Base-by-base conservation (phyloP, 2,329 filamentous ascomycete genomes). In the Lachnellula subtilissima region DNA sequence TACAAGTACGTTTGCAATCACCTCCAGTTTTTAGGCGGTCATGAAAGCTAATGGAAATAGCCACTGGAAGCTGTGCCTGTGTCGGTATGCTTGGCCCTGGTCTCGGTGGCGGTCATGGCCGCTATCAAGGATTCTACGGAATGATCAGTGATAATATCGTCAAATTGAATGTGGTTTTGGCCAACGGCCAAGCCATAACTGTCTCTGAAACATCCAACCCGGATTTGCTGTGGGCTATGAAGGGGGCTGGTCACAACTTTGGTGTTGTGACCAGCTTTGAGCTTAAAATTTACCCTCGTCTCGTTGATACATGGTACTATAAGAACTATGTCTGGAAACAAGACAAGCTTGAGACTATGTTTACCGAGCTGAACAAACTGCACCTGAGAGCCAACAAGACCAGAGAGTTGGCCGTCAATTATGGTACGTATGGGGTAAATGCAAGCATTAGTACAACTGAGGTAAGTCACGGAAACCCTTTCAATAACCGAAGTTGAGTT, bases 151-250 rank as follows among this genome's bases (percentile, higher is more conserved):
- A 78, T 57, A 72, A 77, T 58, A 68, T 75, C 1, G 69, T 78
- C 37, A 72, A 75, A 52, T 67, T 69, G 66, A 69, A 72, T 32
- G 65, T 77, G 4, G 72, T 78, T 0, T 68, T 74, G 6, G 74
- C 73, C 0, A 76, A 81, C 49, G 79, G 80, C 67, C 75, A 78
- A 57, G 68, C 81, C 4, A 67, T 75, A 3, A 68, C 59, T 0
- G 71, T 72, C 69, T 25, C 25, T 7, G 25, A 25, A 25, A 5
- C 78, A 74, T 1, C 66, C 72, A 2, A 53, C 28, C 14, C 43
- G 14, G 77, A 79, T 40, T 67, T 79, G 2, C 79, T 78, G 64
- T 79, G 76, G 76, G 75, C 71, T 51, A 17, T 60, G 48, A 28
- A 48, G 32, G 52, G 61, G 1, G 47, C 55, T 15, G 53, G 54